These are phyloP conservation scores for Phytopythium mirpurense DNA, from an alignment of 352 stramenopile genomes.

Conservation along the genomic window DNA sequence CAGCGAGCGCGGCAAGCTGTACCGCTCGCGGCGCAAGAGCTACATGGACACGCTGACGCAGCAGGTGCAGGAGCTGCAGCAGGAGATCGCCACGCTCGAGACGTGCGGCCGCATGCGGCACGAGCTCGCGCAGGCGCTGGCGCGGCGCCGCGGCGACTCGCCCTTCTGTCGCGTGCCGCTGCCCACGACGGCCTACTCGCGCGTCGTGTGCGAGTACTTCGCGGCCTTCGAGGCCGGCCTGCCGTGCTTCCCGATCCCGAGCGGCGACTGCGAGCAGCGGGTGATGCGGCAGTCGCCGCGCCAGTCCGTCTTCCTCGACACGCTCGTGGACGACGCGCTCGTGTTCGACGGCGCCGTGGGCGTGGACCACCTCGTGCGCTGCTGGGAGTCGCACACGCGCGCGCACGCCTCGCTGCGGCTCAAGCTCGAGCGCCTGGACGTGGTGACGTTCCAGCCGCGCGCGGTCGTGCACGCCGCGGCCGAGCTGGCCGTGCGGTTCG, in stretches of 20 bases:
- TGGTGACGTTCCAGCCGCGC: slow-evolving; percentile 31
- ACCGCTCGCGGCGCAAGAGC: slow-evolving; percentile 43
- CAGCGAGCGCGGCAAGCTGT: slow-evolving; percentile 64
- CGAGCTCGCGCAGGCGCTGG: slow-evolving; percentile 21
- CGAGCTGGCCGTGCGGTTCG: slow-evolving; percentile 34
- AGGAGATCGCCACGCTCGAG: slow-evolving; percentile 37
- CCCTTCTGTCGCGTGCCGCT: slow-evolving; percentile 1
- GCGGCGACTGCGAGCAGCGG: slow-evolving; percentile 9
- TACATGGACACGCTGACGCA: slow-evolving; percentile 33
- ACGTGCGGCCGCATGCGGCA: slow-evolving; percentile 22
- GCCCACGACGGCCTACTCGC: slow-evolving; percentile 9
- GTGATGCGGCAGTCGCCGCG: slow-evolving; percentile 15
- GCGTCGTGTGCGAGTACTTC: slow-evolving; percentile 49
- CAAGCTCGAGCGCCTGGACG: slow-evolving; percentile 35
- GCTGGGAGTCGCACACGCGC: slow-evolving; percentile 57
- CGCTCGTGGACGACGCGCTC: slow-evolving; percentile 30
- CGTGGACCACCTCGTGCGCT: slow-evolving; percentile 29
- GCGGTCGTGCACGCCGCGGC: slow-evolving; percentile 20
- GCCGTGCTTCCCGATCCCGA: slow-evolving; percentile 28
- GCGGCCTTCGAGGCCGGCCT: slow-evolving; percentile 37
- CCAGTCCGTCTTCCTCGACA: slow-evolving; percentile 31
- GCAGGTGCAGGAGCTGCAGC: slow-evolving; percentile 33
- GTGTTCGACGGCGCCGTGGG: slow-evolving; percentile 39
- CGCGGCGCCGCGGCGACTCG: slow-evolving; percentile 13
- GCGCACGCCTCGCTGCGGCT: slow-evolving; percentile 39